Conservation (phyloP, 352 stramenopile species). For the Paralagenidium karlingii region DNA sequence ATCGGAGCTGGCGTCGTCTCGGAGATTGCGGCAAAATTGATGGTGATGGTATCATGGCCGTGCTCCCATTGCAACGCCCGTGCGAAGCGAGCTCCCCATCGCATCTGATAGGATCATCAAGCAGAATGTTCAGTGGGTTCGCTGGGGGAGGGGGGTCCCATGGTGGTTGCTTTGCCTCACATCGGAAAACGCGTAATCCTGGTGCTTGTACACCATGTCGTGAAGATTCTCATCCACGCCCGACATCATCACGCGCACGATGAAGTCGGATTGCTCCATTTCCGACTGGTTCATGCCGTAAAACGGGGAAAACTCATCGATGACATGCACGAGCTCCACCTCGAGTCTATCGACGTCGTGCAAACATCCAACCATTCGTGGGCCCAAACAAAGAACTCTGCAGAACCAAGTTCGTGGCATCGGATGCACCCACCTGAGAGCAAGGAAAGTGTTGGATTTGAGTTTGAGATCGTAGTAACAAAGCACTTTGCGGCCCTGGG, state of each 20-base stretch:
- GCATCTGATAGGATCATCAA: conserved; percentile 21
- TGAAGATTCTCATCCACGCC: conserved; percentile 47
- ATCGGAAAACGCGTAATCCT: conserved; percentile 33
- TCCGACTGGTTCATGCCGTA: conserved; percentile 17
- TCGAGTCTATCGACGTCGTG: no score
- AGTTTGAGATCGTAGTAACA: conserved; percentile 52
- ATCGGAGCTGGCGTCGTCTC: conserved; percentile 7
- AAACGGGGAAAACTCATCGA: conserved; percentile 28
- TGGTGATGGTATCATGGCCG: conserved; percentile 11
- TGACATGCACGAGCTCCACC: conserved; percentile 29
- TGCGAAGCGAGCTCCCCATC: conserved; percentile 25
- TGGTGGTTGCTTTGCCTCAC: no score
- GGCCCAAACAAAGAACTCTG: no score
- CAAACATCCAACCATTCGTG: not conserved
- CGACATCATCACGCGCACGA: conserved; percentile 38
- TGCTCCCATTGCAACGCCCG: conserved; percentile 25
- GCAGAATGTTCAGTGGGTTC: no score
- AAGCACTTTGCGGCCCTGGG: conserved; percentile 24
- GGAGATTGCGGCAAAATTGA: conserved; percentile 38
- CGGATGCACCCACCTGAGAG: conserved; percentile 21
- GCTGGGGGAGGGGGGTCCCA: no score
- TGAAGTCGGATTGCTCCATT: conserved; percentile 24
- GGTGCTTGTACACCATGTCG: conserved; percentile 38
- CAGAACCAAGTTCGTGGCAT: no score
- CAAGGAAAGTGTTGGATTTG: conserved; percentile 29